These are phyloP conservation scores for Talaromyces thailandensis DNA, from an alignment of 495 filamentous ascomycete genomes.

Conservation along the genomic window DNA sequence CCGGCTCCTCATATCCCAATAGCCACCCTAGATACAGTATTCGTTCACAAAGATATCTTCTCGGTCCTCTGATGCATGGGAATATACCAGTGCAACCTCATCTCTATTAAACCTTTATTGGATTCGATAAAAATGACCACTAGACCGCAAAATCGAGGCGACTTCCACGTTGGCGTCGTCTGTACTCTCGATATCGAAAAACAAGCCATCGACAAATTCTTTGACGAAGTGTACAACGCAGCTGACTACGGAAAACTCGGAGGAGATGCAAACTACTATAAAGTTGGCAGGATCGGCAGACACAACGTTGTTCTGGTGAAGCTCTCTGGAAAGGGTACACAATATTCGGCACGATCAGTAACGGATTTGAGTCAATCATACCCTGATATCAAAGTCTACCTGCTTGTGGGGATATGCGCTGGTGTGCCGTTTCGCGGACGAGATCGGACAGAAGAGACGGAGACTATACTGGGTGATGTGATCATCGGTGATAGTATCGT, in stretches of 20 bases:
- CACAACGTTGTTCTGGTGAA: constrained; percentile 20
- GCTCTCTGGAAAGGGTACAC: constrained; percentile 15
- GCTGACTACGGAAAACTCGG: constrained; percentile 9
- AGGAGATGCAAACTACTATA: constrained; percentile 19
- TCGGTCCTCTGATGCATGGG: too few relatives aligned
- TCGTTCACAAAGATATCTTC: neutral
- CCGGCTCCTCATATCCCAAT: neutral
- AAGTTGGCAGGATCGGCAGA: constrained; percentile 13
- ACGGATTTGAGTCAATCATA: constrained; percentile 7
- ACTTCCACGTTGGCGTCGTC: constrained; percentile 21
- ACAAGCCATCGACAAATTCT: constrained; percentile 13
- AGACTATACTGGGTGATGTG: constrained; percentile 32
- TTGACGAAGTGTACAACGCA: constrained; percentile 13
- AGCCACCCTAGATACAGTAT: neutral
- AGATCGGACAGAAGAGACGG: neutral
- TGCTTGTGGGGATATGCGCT: constrained; percentile 18
- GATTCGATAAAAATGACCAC: neutral
- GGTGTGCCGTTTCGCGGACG: constrained; percentile 11
- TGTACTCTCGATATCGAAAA: constrained; percentile 19
- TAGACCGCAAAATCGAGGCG: neutral
- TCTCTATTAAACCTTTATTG: neutral
- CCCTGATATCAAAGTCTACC: constrained; percentile 4
- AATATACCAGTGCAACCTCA: neutral
- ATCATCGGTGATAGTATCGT: constrained; percentile 28
- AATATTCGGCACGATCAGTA: constrained; percentile 2